Base-by-base conservation (phyloP, 805 yeast genomes). In the Metschnikowia bowlesiae region DNA sequence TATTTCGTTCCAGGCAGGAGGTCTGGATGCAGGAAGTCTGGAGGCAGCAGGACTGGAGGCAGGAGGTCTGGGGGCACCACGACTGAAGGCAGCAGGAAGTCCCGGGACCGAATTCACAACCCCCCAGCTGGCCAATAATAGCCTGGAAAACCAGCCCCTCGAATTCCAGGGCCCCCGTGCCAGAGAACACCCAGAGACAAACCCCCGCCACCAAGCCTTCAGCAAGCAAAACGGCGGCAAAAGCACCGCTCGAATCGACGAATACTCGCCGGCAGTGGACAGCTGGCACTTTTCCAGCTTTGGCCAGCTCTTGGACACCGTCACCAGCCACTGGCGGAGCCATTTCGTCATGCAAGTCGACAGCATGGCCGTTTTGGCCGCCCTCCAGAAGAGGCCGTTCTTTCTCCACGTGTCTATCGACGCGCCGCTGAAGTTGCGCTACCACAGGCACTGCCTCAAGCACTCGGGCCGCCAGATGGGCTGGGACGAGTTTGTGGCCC, bases 321-420 rank as follows among this genome's bases (percentile, higher is more conserved):
- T 82, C 11, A 90, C 96, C 0, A 62, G 66, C 36, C 71, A 82
- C 49, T 91, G 96, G 90, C 69, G 74, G 22, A 67, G 75, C 11
- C 71, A 85, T 57, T 83, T 71, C 59, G 95, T 88, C 2, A 61
- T 86, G 3, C 79, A 80, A 49, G 70, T 86, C 10, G 64, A 67
- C 2, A 71, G 71, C 22, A 54, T 75, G 11, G 67, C 64, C 4
- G 63, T 76, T 45, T 70, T 86, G 28, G 70, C 73, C 2, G 68
- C 65, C 26, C 65, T 87, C 5, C 71, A 77, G 33, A 82, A 84
- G 53, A 70, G 96, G 49, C 97, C 97, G 0, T 91, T 88, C 63
- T 89, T 90, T 62, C 75, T 89, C 26, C 96, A 89, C 63, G 58
- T 91, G 3, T 77, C 88, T 6, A 72, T 89, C 1, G 96, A 88